Conservation (phyloP, 768 basidiomycete species). For the Lactifluus pinguis region DNA sequence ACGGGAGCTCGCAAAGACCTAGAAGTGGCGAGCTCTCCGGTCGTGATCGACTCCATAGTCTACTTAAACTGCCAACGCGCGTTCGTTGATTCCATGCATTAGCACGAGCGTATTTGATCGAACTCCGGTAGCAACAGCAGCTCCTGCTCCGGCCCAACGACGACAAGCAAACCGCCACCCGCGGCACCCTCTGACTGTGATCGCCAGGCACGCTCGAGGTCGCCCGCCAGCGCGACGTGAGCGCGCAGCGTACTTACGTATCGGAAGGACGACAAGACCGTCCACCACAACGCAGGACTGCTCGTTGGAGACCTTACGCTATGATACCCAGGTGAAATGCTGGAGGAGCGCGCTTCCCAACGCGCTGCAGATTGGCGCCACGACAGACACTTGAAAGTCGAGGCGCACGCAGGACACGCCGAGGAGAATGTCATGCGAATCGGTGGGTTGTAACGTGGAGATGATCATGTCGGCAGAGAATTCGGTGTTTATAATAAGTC, state of each 20-base stretch:
- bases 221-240: background rate
- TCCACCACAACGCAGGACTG: background rate
- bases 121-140: background rate
- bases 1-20: too few species aligned
- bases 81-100: background rate
- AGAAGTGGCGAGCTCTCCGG: background rate
- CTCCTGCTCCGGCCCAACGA: background rate
- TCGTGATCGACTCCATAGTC: background rate
- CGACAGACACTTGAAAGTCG: conserved; percentile 8
- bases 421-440: background rate
- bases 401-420: background rate
- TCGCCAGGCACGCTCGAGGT: background rate
- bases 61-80: background rate
- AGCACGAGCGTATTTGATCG: background rate
- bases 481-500: conserved; percentile 4
- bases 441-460: background rate
- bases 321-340: too few species aligned
- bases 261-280: background rate
- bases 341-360: background rate
- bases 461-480: background rate
- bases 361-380: background rate
- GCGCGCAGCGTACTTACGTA: background rate
- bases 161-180: background rate
- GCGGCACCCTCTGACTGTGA: background rate
- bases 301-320: too few species aligned